A percentile compares a stretch with the other conserved stretches of the same genome.
These are phyloP conservation scores for Trichoderma koningii DNA, from an alignment of 2,329 filamentous ascomycete genomes.

Conservation along the genomic window DNA sequence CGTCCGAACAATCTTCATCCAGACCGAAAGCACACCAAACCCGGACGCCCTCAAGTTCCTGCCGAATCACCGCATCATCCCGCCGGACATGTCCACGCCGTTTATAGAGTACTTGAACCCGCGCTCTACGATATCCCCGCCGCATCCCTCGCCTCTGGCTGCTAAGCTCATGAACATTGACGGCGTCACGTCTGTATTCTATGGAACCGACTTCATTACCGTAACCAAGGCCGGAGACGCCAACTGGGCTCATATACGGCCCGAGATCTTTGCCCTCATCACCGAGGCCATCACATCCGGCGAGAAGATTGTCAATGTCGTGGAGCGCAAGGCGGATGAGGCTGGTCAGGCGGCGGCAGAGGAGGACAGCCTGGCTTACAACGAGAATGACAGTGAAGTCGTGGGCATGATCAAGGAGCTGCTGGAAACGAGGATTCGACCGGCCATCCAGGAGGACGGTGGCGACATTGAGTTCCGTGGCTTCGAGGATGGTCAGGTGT, in stretches of 20 bases:
- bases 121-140: conserved; percentile 82
- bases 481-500: conserved; percentile 80
- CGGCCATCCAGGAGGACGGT: conserved; percentile 95
- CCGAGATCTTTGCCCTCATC: conserved; percentile 92
- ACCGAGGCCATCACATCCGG: conserved; percentile 88
- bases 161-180: conserved; percentile 90
- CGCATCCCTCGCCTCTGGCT: conserved; percentile 87
- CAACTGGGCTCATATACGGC: conserved; percentile 93
- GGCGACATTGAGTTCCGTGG: conserved; percentile 95
- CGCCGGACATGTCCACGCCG: conserved; percentile 68
- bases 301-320: conserved; percentile 74
- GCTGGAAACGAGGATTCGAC: conserved; percentile 89
- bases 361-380: conserved; percentile 75
- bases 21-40: conserved; percentile 94
- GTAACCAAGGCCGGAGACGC: conserved; percentile 86
- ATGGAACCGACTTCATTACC: conserved; percentile 93
- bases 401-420: conserved; percentile 99
- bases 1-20: conserved; percentile 87
- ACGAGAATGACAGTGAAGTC: conserved; percentile 90
- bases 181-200: conserved; percentile 92
- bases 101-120: conserved; percentile 93
- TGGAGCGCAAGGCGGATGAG: conserved; percentile 61
- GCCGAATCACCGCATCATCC: conserved; percentile 84
- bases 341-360: conserved; percentile 37
- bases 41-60: conserved; percentile 95